Evolutionary conservation across 163 green algal genomes (phyloP).

Genomic region (Chlamydomonas reinhardtii): DNA sequence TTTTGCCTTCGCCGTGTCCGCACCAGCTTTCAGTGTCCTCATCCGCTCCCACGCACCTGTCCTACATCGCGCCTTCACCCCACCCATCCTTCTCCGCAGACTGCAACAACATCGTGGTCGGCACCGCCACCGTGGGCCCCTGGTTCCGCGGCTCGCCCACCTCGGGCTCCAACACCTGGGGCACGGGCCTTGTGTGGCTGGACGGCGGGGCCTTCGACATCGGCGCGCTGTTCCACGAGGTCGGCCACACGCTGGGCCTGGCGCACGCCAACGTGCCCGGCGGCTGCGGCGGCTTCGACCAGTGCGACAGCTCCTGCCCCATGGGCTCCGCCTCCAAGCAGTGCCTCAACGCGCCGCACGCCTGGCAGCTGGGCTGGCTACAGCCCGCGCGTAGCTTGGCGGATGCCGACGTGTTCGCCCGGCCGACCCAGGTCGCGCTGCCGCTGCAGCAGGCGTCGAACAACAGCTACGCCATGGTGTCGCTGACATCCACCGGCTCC

Average conservation of each 20-base stretch:
- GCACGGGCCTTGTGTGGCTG: slow-evolving; percentile 32
- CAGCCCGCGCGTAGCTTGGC: too few species aligned
- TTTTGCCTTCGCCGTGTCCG: too few species aligned
- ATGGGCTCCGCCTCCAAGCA: slow-evolving; percentile 19
- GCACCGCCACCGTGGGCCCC: slow-evolving; percentile 3
- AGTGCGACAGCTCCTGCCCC: slow-evolving; percentile 37
- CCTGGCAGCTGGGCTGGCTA: slow-evolving; percentile 17
- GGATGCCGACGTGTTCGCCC: too few species aligned
- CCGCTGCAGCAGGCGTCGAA: background rate
- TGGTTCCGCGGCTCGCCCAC: background rate
- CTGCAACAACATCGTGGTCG: background rate
- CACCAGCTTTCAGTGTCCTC: too few species aligned
- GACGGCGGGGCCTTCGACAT: slow-evolving; percentile 2
- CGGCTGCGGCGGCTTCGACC: slow-evolving; percentile 12
- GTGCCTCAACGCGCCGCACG: slow-evolving; percentile 32
- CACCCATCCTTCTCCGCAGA: background rate
- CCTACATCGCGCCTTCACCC: too few species aligned
- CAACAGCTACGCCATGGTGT: background rate
- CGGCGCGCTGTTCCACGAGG: slow-evolving; percentile 32
- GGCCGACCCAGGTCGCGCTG: too few species aligned
- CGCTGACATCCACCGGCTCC: background rate
- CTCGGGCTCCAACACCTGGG: background rate
- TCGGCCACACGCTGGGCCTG: slow-evolving; percentile 21
- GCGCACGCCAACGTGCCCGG: slow-evolving; percentile 11
- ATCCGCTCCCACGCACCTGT: too few species aligned